Evolutionary conservation across 129 eudicot genomes (phyloP), one percentile per base, ranked within the genome.

Genomic region (Flaveria robusta): DNA sequence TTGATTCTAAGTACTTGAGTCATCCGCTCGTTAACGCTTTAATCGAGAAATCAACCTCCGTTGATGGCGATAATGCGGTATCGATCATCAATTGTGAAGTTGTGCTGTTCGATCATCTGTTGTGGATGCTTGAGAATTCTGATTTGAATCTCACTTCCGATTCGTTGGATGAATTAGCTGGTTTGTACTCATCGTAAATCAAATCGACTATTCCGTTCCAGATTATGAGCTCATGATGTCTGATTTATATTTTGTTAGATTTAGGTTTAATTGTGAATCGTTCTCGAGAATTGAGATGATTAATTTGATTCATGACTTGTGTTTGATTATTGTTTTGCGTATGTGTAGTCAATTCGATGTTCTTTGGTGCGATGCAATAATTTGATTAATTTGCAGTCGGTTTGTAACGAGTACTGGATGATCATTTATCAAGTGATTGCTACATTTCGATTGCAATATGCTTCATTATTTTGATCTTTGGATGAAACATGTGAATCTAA

Each of bases 151-250:
- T 86, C 47, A 67, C 22, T 70, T 75, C 80, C 0, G 88, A 88
- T 63, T 86, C 94, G n/a, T 67, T 86, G 71, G 84, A 84, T 12
- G 94, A 89, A 68, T 71, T 89, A 39, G 90, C 88, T 15, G 81
- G 78, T 12, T 84, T 86, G 26, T 89, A 89, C 45, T 77, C 73
- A 16, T 82, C 77, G 54, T 80, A 71, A 34, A 82, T 31, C 14
- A 24, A 20, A 13, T 52, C 47, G 10, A 7, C 3, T 16, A 49
- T 0, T 71, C 34, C 37, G 24, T 45, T 1, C 14, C 15, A 23
- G 2, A 18, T 22, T 47, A 45, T 18, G 34, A 5, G 34, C 16
- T 18, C 45, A 58, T 63, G 63, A 75, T 37, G 29, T 31, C 9
- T 6, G 10, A 24, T 59, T 22, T 39, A 52, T 60, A 18, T 51